Percentiles rank a stretch among this genome's conserved stretches.
These are phyloP conservation scores for Diaporthe amygdali DNA, from an alignment of 2,329 filamentous ascomycete genomes.

Conservation along the genomic window DNA sequence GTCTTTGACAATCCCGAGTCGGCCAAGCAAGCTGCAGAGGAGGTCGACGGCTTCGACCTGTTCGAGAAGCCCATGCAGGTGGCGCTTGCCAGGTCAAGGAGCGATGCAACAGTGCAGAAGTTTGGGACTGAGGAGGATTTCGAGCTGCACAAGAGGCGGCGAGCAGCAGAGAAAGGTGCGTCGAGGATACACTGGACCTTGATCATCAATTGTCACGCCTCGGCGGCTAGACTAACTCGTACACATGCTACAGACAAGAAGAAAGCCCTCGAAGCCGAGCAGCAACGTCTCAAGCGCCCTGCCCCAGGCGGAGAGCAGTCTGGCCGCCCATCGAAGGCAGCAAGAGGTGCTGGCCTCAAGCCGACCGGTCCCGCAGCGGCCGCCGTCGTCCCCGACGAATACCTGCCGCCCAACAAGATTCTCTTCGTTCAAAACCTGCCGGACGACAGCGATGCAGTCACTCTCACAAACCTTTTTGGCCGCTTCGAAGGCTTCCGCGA, in stretches of 20 bases:
- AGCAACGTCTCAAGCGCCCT: conserved; percentile 75
- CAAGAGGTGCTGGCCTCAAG: conserved; percentile 77
- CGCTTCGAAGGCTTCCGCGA: conserved; percentile 95
- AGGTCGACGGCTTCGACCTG: conserved; percentile 89
- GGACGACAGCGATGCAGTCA: conserved; percentile 82
- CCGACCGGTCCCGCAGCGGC: conserved; percentile 70
- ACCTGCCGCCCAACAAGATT: conserved; percentile 95
- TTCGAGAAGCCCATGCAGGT: conserved; percentile 91
- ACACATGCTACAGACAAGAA: conserved; percentile 61
- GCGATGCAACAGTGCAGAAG: conserved; percentile 83
- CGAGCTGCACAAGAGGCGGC: conserved; percentile 82
- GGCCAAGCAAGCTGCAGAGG: conserved; percentile 82
- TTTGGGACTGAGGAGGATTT: conserved; percentile 80
- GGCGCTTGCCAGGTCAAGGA: conserved; percentile 80
- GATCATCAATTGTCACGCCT: background rate
- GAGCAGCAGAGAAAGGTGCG: conserved; percentile 88
- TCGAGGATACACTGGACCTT: background rate
- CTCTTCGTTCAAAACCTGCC: conserved; percentile 93
- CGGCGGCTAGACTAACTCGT: background rate
- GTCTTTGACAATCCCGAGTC: conserved; percentile 84
- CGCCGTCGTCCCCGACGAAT: conserved; percentile 92
- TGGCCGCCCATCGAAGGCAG: conserved; percentile 69
- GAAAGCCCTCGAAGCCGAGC: conserved; percentile 80
- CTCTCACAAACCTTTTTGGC: conserved; percentile 79
- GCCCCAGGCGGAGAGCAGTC: conserved; percentile 51